A percentile compares a stretch with the other conserved stretches of the same genome.
Evolutionary conservation across 169 alveolate genomes (phyloP).

Genomic region (Prorocentrum cordatum): DNA sequence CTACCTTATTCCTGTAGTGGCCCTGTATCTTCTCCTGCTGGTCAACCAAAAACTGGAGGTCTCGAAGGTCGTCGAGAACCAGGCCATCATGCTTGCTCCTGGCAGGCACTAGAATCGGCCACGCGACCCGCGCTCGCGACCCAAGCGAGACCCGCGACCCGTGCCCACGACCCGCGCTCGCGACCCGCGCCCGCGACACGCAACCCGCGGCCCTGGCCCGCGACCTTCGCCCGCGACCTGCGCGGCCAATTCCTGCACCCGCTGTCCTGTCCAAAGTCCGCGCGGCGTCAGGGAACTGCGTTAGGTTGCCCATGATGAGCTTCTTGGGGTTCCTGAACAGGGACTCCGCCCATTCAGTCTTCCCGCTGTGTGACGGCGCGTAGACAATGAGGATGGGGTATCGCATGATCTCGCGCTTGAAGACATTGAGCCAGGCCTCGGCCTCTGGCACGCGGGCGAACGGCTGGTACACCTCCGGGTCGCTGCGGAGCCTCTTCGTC

Average conservation of each 20-base stretch:
- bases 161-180: too few species aligned
- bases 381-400: background rate
- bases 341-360: background rate
- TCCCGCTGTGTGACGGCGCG: background rate
- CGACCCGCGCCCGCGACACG: too few species aligned
- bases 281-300: background rate
- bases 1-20: background rate
- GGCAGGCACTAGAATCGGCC: background rate
- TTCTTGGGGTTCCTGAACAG: background rate
- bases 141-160: background rate
- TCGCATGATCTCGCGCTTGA: background rate
- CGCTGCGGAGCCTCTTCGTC: background rate
- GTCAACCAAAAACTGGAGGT: background rate
- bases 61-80: background rate
- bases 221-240: background rate
- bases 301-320: background rate
- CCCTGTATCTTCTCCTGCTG: slow-evolving; percentile 25
- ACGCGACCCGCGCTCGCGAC: background rate
- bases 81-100: slow-evolving; percentile 5
- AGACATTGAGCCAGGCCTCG: background rate
- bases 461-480: too few species aligned
- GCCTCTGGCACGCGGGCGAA: background rate
- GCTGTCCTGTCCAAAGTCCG: slow-evolving; percentile 3
- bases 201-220: too few species aligned
- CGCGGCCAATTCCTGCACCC: background rate